These are phyloP conservation scores for Orbilia brochopaga DNA, from an alignment of 2,329 filamentous ascomycete species.

Conservation along the genomic window DNA sequence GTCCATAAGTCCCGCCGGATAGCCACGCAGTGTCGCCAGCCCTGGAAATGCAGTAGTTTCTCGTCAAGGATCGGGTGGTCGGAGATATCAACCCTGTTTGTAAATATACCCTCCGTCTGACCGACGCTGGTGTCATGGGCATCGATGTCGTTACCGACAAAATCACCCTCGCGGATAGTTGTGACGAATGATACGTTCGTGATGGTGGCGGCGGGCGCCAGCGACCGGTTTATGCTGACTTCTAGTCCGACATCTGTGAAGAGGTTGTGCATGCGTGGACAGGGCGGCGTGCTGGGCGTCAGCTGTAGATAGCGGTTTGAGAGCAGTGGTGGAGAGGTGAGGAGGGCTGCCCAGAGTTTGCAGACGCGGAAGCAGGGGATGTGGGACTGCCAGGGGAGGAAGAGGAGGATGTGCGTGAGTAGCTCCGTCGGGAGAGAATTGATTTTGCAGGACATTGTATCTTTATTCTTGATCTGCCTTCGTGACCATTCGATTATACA, in stretches of 20 bases:
- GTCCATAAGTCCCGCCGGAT: slow-evolving; percentile 21
- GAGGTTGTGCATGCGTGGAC: slow-evolving; percentile 35
- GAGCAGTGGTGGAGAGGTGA: slow-evolving; percentile 8
- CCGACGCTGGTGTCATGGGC: background rate
- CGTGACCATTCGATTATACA: no score
- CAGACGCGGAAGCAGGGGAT: slow-evolving; percentile 21
- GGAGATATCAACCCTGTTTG: slow-evolving; percentile 18
- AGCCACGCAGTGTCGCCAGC: slow-evolving; percentile 24
- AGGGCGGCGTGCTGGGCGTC: background rate
- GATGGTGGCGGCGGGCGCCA: background rate
- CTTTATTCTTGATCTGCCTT: no score
- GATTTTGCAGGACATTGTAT: slow-evolving; percentile 3
- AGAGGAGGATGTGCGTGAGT: slow-evolving; percentile 23
- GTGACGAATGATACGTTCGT: slow-evolving; percentile 20
- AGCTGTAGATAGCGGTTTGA: slow-evolving; percentile 19
- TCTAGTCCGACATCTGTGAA: slow-evolving; percentile 30
- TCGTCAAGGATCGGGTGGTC: slow-evolving; percentile 17
- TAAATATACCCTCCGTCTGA: background rate
- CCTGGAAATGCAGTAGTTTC: slow-evolving; percentile 30
- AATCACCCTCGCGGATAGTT: slow-evolving; percentile 4
- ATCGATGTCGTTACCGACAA: background rate
- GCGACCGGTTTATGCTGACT: slow-evolving; percentile 13
- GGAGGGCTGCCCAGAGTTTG: slow-evolving; percentile 16
- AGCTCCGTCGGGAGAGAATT: slow-evolving; percentile 21
- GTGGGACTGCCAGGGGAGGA: slow-evolving; percentile 45